phyloP scores from a whole-genome alignment of 179 eudicot genomes.

The Dionaea muscipula region DNA sequence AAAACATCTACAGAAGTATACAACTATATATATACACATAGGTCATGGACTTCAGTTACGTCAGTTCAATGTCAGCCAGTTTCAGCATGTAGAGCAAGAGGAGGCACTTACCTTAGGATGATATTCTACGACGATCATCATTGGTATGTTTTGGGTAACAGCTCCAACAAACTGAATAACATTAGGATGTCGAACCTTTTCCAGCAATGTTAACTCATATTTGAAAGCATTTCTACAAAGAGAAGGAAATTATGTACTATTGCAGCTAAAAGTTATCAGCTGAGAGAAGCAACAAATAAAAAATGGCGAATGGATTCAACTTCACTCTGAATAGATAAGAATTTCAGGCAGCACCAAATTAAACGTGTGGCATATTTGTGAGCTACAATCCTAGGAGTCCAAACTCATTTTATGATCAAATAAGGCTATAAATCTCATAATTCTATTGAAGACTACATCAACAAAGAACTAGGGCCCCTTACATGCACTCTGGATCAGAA shows the following conservation, averaged over 20 bases:
- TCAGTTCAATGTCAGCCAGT: too few relatives aligned
- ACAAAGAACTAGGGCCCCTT: conserved; percentile 8
- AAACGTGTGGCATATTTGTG: background rate
- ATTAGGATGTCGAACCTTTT: conserved; percentile 96
- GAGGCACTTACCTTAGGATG: conserved; percentile 54
- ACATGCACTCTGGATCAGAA: conserved; percentile 88
- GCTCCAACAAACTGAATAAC: conserved; percentile 99
- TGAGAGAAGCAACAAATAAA: background rate
- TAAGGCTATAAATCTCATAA: background rate
- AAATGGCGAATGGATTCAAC: conserved; percentile 1
- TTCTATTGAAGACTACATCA: background rate
- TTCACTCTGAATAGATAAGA: background rate
- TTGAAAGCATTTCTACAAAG: conserved; percentile 74
- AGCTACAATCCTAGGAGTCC: too few relatives aligned
- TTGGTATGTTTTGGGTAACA: conserved; percentile 92
- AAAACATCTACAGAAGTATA: too few relatives aligned
- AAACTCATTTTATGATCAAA: background rate
- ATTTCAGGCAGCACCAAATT: background rate
- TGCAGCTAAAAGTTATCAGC: background rate
- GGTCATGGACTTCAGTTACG: too few relatives aligned
- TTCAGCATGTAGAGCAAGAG: background rate
- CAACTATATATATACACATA: too few relatives aligned
- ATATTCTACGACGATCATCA: conserved; percentile 94
- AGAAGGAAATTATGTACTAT: background rate
- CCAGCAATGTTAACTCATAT: conserved; percentile 74